phyloP scores from a whole-genome alignment of 2,329 filamentous ascomycete species.

The Leptographium galeiforme region DNA sequence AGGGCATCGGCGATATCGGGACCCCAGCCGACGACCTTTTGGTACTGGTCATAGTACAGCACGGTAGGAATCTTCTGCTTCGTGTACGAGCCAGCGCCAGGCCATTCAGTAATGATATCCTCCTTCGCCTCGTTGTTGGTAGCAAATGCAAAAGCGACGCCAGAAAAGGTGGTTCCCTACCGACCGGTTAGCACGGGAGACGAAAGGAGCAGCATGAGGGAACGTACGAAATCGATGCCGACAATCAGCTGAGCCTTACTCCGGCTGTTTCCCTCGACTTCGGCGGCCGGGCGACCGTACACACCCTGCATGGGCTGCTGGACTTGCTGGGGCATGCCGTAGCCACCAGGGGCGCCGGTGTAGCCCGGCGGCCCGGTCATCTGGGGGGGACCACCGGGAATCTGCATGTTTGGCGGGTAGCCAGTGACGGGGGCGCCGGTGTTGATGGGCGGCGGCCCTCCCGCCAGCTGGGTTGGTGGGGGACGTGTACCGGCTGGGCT shows the following conservation, averaged over 20 bases:
- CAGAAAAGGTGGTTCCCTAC: constrained; percentile 92
- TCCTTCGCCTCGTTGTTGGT: constrained; percentile 97
- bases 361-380: constrained; percentile 33
- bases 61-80: constrained; percentile 99
- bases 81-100: constrained; percentile 89
- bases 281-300: constrained; percentile 35
- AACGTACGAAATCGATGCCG: constrained; percentile 89
- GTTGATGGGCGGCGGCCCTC: constrained; percentile 54
- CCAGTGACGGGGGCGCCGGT: constrained; percentile 44
- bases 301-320: constrained; percentile 19
- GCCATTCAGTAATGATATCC: constrained; percentile 99
- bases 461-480: constrained; percentile 46
- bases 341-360: constrained; percentile 31
- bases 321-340: constrained; percentile 27
- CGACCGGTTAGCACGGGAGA: background rate
- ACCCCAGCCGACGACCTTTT: constrained; percentile 99
- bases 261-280: constrained; percentile 77
- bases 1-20: constrained; percentile 95
- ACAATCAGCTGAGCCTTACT: constrained; percentile 97
- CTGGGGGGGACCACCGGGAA: constrained; percentile 27
- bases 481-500: constrained; percentile 40
- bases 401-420: constrained; percentile 43
- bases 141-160: constrained; percentile 91
- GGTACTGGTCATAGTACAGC: constrained; percentile 98
- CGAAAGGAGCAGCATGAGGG: too few relatives aligned